Evolutionary conservation across 331 rosid species (phyloP).

Genomic region (Pyracantha coccinea): DNA sequence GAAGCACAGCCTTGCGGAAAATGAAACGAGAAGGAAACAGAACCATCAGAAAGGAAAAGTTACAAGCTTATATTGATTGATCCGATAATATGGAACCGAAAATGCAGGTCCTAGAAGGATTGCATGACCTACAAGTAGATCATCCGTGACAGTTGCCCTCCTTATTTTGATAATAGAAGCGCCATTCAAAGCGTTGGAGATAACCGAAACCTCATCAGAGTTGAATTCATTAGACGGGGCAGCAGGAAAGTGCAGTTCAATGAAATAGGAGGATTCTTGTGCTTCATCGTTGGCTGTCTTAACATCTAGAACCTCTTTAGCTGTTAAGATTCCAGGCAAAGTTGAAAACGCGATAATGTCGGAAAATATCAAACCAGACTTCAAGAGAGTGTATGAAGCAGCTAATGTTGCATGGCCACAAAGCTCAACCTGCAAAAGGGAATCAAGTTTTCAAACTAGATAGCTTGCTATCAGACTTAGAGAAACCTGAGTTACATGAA

Average conservation of each 20-base stretch:
- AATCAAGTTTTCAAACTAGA: no score
- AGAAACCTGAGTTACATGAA: neutral
- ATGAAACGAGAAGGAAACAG: neutral
- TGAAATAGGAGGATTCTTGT: slow-evolving; percentile 22
- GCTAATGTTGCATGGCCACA: slow-evolving; percentile 92
- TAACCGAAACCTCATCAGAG: slow-evolving; percentile 26
- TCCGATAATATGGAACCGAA: neutral
- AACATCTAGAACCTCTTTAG: slow-evolving; percentile 23
- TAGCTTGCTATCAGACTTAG: no score
- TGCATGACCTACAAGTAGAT: slow-evolving; percentile 43
- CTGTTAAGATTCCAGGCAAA: slow-evolving; percentile 57
- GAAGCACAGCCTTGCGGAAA: slow-evolving; percentile 41
- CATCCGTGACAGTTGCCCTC: slow-evolving; percentile 26
- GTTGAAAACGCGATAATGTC: slow-evolving; percentile 49
- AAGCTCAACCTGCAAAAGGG: slow-evolving; percentile 47
- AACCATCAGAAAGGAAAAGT: neutral
- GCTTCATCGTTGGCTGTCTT: slow-evolving; percentile 17
- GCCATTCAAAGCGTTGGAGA: slow-evolving; percentile 45
- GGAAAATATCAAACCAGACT: slow-evolving; percentile 34
- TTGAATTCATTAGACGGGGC: slow-evolving; percentile 29
- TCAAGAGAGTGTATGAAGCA: slow-evolving; percentile 50
- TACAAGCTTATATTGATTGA: neutral
- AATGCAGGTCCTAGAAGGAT: slow-evolving; percentile 18
- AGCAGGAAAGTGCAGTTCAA: slow-evolving; percentile 62
- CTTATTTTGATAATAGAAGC: slow-evolving; percentile 42